phyloP scores from a whole-genome alignment of 2,329 filamentous ascomycete species.

The Hypoxylon sp. region DNA sequence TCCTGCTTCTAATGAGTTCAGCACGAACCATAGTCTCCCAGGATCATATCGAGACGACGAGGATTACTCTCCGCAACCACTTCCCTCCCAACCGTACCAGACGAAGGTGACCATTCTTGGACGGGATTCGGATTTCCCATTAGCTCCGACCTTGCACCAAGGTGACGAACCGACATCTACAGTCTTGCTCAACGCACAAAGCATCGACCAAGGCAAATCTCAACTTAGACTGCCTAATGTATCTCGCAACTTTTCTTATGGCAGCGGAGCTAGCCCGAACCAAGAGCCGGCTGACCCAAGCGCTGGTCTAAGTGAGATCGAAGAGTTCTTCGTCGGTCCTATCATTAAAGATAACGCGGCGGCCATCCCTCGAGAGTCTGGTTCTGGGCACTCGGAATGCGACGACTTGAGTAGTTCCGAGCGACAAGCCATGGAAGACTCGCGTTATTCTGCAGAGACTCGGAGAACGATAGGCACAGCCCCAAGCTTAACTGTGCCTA shows the following conservation, averaged over 20 bases:
- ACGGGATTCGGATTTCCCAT: slow-evolving; percentile 51
- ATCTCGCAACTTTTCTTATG: slow-evolving; percentile 19
- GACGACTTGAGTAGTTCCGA: slow-evolving; percentile 20
- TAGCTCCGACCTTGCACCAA: slow-evolving; percentile 20
- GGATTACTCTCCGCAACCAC: slow-evolving; percentile 49
- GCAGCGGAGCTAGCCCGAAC: slow-evolving; percentile 19
- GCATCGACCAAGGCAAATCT: slow-evolving; percentile 11
- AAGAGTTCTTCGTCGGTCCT: slow-evolving; percentile 45
- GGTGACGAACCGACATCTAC: slow-evolving; percentile 10
- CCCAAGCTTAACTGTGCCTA: slow-evolving; percentile 58
- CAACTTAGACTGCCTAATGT: slow-evolving; percentile 20
- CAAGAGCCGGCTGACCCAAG: slow-evolving; percentile 37
- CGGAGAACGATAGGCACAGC: slow-evolving; percentile 49
- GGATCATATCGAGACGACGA: slow-evolving; percentile 50
- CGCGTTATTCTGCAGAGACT: slow-evolving; percentile 42
- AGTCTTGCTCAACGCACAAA: slow-evolving; percentile 7
- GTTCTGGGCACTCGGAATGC: slow-evolving; percentile 20
- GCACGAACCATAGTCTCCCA: slow-evolving; percentile 40
- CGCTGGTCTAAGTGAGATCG: slow-evolving; percentile 42
- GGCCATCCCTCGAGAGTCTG: slow-evolving; percentile 26
- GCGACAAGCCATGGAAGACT: slow-evolving; percentile 36
- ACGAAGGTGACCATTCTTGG: slow-evolving; percentile 61
- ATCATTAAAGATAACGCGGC: slow-evolving; percentile 38
- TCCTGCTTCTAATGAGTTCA: slow-evolving; percentile 39
- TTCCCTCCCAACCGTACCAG: slow-evolving; percentile 49